Evolutionary conservation across 2,329 filamentous ascomycete genomes (phyloP).

Genomic region (Paecilomyces variotii): DNA sequence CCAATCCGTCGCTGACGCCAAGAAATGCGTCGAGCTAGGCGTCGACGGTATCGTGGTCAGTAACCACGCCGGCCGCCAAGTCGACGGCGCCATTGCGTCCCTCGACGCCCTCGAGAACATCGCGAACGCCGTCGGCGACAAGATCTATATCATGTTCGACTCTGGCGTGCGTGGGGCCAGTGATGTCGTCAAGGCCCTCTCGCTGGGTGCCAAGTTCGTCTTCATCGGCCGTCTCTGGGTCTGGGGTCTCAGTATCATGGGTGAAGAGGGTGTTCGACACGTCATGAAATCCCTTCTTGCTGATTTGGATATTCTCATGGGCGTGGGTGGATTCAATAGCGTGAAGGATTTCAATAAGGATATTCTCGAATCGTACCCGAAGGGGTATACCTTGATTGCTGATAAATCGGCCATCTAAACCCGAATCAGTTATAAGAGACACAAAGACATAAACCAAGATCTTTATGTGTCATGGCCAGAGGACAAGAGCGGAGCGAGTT

Average conservation of each 20-base stretch:
- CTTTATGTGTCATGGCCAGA: too few species aligned
- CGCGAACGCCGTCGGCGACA: conserved; percentile 43
- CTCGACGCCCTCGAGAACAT: conserved; percentile 55
- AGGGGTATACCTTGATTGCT: not conserved
- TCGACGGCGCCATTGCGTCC: conserved; percentile 53
- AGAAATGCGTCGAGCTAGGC: conserved; percentile 50
- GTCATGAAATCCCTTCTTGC: conserved; percentile 55
- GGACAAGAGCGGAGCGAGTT: too few species aligned
- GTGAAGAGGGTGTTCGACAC: conserved; percentile 53
- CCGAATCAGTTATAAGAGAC: not conserved
- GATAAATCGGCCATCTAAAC: not conserved
- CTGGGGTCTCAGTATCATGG: conserved; percentile 52
- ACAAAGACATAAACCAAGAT: not conserved
- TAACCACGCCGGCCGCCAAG: conserved; percentile 63
- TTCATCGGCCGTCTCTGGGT: conserved; percentile 55
- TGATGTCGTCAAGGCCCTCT: conserved; percentile 55
- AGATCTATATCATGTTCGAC: conserved; percentile 52
- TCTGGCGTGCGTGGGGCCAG: conserved; percentile 49
- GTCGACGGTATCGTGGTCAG: conserved; percentile 61
- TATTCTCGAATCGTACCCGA: conserved; percentile 20
- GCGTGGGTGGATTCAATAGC: conserved; percentile 48
- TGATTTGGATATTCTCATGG: conserved; percentile 56
- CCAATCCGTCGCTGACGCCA: conserved; percentile 58
- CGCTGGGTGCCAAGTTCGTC: conserved; percentile 54
- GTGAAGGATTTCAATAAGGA: conserved; percentile 45